phyloP scores from a whole-genome alignment of 768 basidiomycete species.

The Boletus reticuloceps region DNA sequence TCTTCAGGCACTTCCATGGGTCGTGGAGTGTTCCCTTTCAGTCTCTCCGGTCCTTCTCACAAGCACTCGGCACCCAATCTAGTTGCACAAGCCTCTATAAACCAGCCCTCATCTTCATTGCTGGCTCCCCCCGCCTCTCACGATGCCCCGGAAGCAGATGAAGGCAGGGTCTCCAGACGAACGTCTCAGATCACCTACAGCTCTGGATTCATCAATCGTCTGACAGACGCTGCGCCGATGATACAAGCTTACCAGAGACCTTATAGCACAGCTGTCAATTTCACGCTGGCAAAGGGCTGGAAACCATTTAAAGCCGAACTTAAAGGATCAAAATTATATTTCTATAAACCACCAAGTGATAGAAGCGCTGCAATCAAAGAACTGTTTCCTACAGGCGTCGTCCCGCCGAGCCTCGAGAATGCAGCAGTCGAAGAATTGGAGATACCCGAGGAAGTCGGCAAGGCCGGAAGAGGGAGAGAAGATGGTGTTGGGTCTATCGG shows the following conservation, averaged over 20 bases:
- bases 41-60: slow-evolving; percentile 24
- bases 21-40: slow-evolving; percentile 33
- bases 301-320: slow-evolving; percentile 84
- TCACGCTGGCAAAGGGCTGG: slow-evolving; percentile 66
- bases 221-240: slow-evolving; percentile 49
- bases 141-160: slow-evolving; percentile 38
- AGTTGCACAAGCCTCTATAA: slow-evolving; percentile 8
- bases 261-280: slow-evolving; percentile 33
- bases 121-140: slow-evolving; percentile 51
- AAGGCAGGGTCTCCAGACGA: slow-evolving; percentile 46
- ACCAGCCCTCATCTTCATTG: slow-evolving; percentile 42
- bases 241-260: slow-evolving; percentile 28
- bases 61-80: slow-evolving; percentile 25
- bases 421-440: slow-evolving; percentile 31
- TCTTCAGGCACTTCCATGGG: background rate
- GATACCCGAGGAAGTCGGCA: slow-evolving; percentile 24
- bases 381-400: slow-evolving; percentile 67
- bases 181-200: slow-evolving; percentile 78
- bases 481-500: slow-evolving; percentile 26
- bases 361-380: slow-evolving; percentile 61
- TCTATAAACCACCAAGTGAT: slow-evolving; percentile 83
- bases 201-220: slow-evolving; percentile 73
- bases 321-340: slow-evolving; percentile 81
- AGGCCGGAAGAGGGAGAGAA: slow-evolving; percentile 34
- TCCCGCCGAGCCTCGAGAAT: slow-evolving; percentile 54